Percentiles rank a stretch among this genome's conserved stretches.
phyloP scores from a whole-genome alignment of 257 asterid species.

The Phtheirospermum japonicum region DNA sequence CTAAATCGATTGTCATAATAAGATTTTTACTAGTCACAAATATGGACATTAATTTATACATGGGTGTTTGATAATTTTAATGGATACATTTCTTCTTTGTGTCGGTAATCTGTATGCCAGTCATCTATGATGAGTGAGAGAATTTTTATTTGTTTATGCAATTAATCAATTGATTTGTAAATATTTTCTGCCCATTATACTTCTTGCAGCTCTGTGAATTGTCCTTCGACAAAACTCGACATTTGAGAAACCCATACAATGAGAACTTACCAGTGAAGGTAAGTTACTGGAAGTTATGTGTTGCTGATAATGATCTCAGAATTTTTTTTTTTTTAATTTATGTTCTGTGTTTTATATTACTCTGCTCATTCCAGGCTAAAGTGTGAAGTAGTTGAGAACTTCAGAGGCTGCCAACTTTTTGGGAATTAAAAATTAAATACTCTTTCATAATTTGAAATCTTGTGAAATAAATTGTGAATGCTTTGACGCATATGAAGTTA shows the following conservation, averaged over 20 bases:
- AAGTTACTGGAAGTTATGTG: slow-evolving; percentile 12
- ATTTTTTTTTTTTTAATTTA: slow-evolving; percentile 12
- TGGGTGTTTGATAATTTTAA: slow-evolving; percentile 14
- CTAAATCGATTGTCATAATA: not conserved
- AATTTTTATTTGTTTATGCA: not conserved
- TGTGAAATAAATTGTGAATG: not conserved
- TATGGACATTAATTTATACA: not conserved
- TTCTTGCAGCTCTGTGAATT: slow-evolving; percentile 82
- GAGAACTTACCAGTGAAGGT: slow-evolving; percentile 93
- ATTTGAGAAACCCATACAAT: slow-evolving; percentile 80
- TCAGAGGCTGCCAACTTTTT: not conserved
- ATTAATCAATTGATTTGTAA: not conserved
- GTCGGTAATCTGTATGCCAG: not conserved
- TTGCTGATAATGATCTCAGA: not conserved
- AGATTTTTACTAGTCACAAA: not conserved
- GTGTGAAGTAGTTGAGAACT: not conserved
- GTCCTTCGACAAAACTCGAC: slow-evolving; percentile 86
- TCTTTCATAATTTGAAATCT: not conserved
- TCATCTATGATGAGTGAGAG: not conserved
- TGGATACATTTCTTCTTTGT: slow-evolving; percentile 7
- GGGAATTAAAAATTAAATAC: not conserved
- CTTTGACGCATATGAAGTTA: not conserved
- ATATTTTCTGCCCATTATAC: slow-evolving; percentile 13
- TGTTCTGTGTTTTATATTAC: slow-evolving; percentile 4
- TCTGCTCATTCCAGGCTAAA: not conserved